Base-by-base conservation (phyloP, 495 filamentous ascomycete species). In the Hypoxylon fuscum region DNA sequence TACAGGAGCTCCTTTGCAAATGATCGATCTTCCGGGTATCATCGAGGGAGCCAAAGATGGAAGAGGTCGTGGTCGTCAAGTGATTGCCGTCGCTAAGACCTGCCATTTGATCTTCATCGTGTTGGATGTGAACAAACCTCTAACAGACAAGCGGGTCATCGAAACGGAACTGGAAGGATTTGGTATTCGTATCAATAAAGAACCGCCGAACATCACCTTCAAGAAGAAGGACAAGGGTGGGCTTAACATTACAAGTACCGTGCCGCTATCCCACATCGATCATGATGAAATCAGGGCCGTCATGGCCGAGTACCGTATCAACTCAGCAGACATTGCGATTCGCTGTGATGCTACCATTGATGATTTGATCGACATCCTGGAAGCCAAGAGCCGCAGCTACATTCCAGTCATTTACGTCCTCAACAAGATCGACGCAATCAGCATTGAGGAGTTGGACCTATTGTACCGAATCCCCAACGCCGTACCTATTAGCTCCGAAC, bases 151-250 rank as follows among this genome's bases (percentile, higher is more conserved):
- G 81, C 88, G 90, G 62, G 84, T 98, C 48, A 98, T 98, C 69
- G 95, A 98, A 77, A 83, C 85, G n/a, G 95, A 98, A 79, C 77
- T 98, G 72, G 95, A 98, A 70, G 94, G 95, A 23, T 98, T 98
- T 64, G 95, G 95, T 46, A 98, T 98, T 73, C 85, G 95, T 59
- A 93, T 98, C 79, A 98, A 98, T 81, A 98, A 98, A 81, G 76
- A 87, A 63, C 95, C 95, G 25, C 95, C 96, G 23, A 98, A 98
- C 74, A 98, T 98, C 69, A 87, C 91, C 14, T 97, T 98, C 81
- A 94, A 88, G 81, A 98, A 98, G 85, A 98, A 98, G 81, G 96
- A 98, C 76, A 98, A 97, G 81, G 95, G 95, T 67, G 95, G 95
- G 18, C 85, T 98, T 68, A 90, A 87, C 66, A 96, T 98, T 72